Base-by-base conservation (phyloP, 495 filamentous ascomycete species). In the Podospora sp. region DNA sequence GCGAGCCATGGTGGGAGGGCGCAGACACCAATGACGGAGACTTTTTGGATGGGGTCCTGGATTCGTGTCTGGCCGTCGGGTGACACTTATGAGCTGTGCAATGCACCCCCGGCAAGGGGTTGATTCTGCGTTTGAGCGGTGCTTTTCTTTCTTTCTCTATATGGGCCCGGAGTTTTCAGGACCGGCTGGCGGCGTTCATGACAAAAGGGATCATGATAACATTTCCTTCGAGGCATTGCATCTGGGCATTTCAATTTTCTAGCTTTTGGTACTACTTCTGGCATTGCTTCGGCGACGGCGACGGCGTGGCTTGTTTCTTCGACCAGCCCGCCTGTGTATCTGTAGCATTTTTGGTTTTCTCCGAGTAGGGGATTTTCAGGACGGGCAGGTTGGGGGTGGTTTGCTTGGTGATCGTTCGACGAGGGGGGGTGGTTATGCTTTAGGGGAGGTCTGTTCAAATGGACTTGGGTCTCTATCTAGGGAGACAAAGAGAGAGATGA, bases 1-100 rank as follows among this genome's bases (percentile, higher is more conserved):
- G 84, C 27, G 83, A 83, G 6, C 85, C 89, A 21, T 85, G 77
- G 63, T 97, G 93, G 94, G 89, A 92, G 68, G 93, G 93, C 6
- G 88, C 85, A 26, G 84, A 83, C 18, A 61, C 73, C 3, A 76
- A 80, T 29, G 92, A 94, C 71, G 81, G 83, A 29, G 81, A 85
- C 56, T 83, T 87, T 26, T 78, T 97, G 67, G 86, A 89, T 68
- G 81, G 79, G 24, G 79, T 95, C 55, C 78, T 97, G 65, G 94
- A 97, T 69, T 82, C 80, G 6, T 78, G 77, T 36, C 68, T 84
- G 62, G 77, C 79, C 2, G 78, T 78, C 9, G 67, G 68, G 7
- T 77, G 29, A 70, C 3, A 16, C 6, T 20, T 5, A 14, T 22
- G n/a, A 52, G 46, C n/a, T 53, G 49, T 5, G 22, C 26, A 6